phyloP scores from a whole-genome alignment of 73 alveolate genomes.

The Tetrahymena thermophila region DNA sequence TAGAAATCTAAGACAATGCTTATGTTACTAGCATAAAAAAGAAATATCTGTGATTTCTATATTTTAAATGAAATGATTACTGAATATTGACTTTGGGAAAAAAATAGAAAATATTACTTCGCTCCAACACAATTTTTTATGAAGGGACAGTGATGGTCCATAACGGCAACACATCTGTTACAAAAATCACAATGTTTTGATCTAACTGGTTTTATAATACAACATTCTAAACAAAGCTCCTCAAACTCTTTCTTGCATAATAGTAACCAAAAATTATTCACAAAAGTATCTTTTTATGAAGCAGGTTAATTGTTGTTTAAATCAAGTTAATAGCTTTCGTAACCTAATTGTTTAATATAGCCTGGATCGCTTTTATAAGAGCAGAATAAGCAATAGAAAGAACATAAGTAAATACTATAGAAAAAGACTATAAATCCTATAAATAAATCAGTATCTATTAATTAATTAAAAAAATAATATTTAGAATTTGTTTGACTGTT shows the following conservation, averaged over 20 bases:
- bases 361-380: neutral
- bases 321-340: neutral
- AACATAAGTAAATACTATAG: neutral
- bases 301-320: neutral
- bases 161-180: conserved; percentile 69
- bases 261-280: neutral
- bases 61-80: neutral
- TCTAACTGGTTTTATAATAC: neutral
- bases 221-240: neutral
- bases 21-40: neutral
- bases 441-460: neutral
- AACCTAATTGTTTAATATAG: neutral
- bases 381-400: neutral
- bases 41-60: neutral
- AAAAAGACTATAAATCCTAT: neutral
- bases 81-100: neutral
- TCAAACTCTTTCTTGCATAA: neutral
- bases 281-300: neutral
- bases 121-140: conserved; percentile 72
- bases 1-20: neutral
- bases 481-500: neutral
- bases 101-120: conserved; percentile 34
- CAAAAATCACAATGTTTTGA: conserved; percentile 78
- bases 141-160: conserved; percentile 89
- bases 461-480: neutral